phyloP scores from a whole-genome alignment of 139 green algal genomes.

The Chlamydomonas incerta region DNA sequence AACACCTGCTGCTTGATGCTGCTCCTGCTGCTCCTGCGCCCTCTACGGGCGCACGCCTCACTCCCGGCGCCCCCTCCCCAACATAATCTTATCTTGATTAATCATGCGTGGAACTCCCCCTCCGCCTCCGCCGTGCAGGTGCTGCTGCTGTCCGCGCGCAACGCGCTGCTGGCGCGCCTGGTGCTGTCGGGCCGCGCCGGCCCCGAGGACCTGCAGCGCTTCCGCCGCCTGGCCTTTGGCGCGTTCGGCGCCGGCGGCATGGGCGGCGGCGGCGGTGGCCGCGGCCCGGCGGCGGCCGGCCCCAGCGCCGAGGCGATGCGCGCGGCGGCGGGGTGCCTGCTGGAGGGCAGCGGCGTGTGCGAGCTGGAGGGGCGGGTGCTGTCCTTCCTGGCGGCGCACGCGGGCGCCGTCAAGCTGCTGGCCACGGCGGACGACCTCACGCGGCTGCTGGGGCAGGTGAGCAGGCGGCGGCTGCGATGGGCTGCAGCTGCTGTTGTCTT shows the following conservation, averaged over 20 bases:
- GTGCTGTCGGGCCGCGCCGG: constrained; percentile 58
- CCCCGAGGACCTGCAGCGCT: constrained; percentile 52
- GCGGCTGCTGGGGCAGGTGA: constrained; percentile 62
- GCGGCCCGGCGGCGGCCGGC: constrained; percentile 1
- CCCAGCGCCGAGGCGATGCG: constrained; percentile 18
- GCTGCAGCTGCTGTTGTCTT: too few species aligned
- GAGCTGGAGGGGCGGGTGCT: constrained; percentile 79
- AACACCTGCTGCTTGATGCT: too few species aligned
- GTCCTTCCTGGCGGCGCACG: constrained; percentile 69
- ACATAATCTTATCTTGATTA: too few species aligned
- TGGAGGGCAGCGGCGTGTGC: constrained; percentile 67
- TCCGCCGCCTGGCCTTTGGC: constrained; percentile 73
- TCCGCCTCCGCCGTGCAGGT: constrained; percentile 59
- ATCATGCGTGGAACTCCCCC: too few species aligned
- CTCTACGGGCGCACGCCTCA: too few species aligned
- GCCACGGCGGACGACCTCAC: constrained; percentile 69
- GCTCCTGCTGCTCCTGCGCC: too few species aligned
- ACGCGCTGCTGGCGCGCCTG: constrained; percentile 76
- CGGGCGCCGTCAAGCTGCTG: constrained; percentile 68
- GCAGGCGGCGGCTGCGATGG: too few species aligned
- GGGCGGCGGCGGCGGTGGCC: background rate
- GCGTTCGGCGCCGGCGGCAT: constrained; percentile 34
- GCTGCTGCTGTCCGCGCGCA: constrained; percentile 74
- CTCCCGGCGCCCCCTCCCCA: too few species aligned
- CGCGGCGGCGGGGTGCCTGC: constrained; percentile 65